Conservation (phyloP, 805 yeast genomes). For the Sugiyamaella americana region DNA sequence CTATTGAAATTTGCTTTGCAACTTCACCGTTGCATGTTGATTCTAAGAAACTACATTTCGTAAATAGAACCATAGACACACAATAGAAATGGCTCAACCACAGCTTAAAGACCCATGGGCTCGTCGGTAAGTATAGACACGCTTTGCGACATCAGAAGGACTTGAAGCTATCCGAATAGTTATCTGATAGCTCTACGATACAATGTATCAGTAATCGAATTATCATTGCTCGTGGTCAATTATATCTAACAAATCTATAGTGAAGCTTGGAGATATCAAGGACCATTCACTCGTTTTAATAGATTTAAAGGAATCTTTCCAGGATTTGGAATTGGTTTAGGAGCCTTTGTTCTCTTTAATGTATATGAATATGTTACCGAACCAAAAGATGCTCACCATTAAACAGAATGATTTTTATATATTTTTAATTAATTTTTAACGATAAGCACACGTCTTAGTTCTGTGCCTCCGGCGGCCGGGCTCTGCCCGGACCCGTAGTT, state of each 20-base stretch:
- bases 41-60: neutral
- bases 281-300: constrained; percentile 65
- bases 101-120: constrained; percentile 45
- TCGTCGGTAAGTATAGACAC: constrained; percentile 38
- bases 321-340: constrained; percentile 72
- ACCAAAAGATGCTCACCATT: constrained; percentile 6
- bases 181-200: too few species aligned
- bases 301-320: constrained; percentile 71
- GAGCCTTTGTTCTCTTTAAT: constrained; percentile 61
- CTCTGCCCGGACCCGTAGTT: too few species aligned
- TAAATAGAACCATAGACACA: neutral
- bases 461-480: too few species aligned
- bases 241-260: constrained; percentile 39
- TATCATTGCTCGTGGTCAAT: constrained; percentile 9
- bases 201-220: too few species aligned
- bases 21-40: neutral
- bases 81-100: constrained; percentile 16
- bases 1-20: neutral
- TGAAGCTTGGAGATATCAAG: constrained; percentile 89
- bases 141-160: too few species aligned
- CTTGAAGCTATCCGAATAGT: too few species aligned
- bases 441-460: too few species aligned
- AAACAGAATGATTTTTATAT: neutral
- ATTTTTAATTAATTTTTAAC: neutral
- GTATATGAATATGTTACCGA: constrained; percentile 45